These are phyloP conservation scores for Syzygium syzygioides DNA, from an alignment of 441 rosid genomes.

Conservation along the genomic window DNA sequence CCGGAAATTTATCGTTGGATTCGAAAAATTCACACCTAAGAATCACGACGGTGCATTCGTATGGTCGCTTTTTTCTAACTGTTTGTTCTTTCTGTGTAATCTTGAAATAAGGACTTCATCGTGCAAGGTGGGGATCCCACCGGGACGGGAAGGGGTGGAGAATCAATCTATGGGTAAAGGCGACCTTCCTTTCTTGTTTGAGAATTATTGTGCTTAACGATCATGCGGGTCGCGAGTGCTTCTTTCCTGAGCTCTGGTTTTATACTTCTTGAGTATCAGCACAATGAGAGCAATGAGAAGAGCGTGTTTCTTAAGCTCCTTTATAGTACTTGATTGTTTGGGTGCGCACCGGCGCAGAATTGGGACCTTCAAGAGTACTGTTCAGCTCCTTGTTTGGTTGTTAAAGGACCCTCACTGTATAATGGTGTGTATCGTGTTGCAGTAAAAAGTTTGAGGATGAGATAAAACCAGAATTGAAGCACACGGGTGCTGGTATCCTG, in stretches of 20 bases:
- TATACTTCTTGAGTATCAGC: not conserved
- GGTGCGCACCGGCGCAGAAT: not conserved
- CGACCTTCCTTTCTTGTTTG: not conserved
- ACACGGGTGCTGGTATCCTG: conserved; percentile 90
- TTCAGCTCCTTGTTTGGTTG: not conserved
- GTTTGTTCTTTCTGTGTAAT: not conserved
- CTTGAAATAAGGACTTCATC: conserved; percentile 59
- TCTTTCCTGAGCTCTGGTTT: not conserved
- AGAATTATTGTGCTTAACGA: not conserved
- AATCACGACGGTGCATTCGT: not conserved
- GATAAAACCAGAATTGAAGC: conserved; percentile 76
- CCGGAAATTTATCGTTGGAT: not conserved
- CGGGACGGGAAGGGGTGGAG: conserved; percentile 95
- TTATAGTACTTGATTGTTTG: not conserved
- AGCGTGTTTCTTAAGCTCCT: not conserved
- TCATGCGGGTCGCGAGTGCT: not conserved
- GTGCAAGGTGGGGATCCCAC: conserved; percentile 99
- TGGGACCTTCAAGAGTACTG: not conserved
- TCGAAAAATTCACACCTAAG: not conserved
- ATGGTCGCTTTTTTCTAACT: not conserved
- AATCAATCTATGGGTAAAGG: conserved; percentile 83
- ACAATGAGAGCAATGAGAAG: not conserved
- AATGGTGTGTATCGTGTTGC: not conserved
- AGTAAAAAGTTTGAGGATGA: conserved; percentile 87
- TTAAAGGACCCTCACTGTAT: not conserved